Base-by-base conservation (phyloP, 2,329 filamentous ascomycete species). In the Fusarium solani-melongenae region DNA sequence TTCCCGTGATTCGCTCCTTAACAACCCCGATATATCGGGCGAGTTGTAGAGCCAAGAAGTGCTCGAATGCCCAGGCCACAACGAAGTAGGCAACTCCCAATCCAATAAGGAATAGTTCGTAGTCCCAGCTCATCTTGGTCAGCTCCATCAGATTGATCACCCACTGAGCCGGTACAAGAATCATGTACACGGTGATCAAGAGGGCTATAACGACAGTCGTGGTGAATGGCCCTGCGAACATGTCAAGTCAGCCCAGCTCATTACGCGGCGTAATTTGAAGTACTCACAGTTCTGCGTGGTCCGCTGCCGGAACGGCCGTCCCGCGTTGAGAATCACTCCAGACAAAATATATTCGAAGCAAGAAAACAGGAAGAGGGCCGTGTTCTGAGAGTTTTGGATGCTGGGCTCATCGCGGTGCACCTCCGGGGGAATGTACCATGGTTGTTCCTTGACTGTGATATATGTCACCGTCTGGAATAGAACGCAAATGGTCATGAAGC, bases 331-430 rank as follows among this genome's bases (percentile, higher is more conserved):
- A 1, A 98, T 93, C 41, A 98, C 88, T 5, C 94, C 96, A 0
- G 94, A 93, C 24, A 98, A 87, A 39, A 97, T 97, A 82, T 99
- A 99, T 81, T 98, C 95, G 79, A 95, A 98, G 81, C 95, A 98
- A 2, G 93, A 97, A 6, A 95, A 87, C 33, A 98, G 84, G 85
- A 99, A 99, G 2, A 99, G 85, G 0, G 93, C 91, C 0, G 96
- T 98, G 78, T 99, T 98, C 78, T 98, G 93, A 11, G 94, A 98
- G 82, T 98, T 98, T 77, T 92, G 88, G 62, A 95, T 92, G 79
- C 96, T 97, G 27, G 93, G 92, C 79, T 96, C 92, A 33, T 97
- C 89, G 29, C 89, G 90, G 78, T 95, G 89, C 29, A 97, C 81
- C 64, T 91, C 87, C 0, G 96, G 96, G 17, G 95, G 94, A 61